Base-by-base conservation (phyloP, 805 yeast genomes). In the Starmerella bacillaris region DNA sequence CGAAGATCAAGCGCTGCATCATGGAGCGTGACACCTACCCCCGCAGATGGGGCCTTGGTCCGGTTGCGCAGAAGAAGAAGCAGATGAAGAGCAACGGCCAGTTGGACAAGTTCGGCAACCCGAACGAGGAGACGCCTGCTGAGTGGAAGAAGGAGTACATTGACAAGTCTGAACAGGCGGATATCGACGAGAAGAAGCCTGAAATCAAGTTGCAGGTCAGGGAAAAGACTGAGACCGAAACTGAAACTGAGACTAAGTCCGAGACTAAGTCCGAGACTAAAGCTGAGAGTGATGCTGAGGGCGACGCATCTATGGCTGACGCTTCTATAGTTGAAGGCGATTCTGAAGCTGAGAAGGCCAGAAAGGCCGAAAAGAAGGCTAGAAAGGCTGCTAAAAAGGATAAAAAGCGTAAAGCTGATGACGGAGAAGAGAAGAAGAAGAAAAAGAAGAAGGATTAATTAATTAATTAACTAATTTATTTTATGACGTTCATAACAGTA, bases 1-100 rank as follows among this genome's bases (percentile, higher is more conserved):
- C 98, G 48, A 83, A 80, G 67, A 93, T 89, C 54, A 89, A 89
- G 71, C 79, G 98, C 67, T 86, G 96, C 67, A 89, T 89, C 52
- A 89, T 89, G 98, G 98, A 89, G 67, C 77, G 98, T 67, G 98
- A 89, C 60, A 72, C 93, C 35, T 89, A 89, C 61, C 98, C 98
- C 63, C 78, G 98, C 70, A 77, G 95, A 70, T 89, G 98, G 98
- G 98, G 98, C 43, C 65, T 89, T 51, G 98, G 98, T 51, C 98
- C 98, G 51, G 80, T 84, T 57, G 96, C 98, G 41, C 82, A 79
- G 62, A 83, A 83, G 76, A 89, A 89, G 78, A 89, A 89, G 70
- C 94, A 86, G 67, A 66, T 89, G 69, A 86, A 84, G 70, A 78
- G 92, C 36, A 93, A 78, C 47, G 98, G 96, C 54, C 86, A 89